phyloP scores from a whole-genome alignment of 768 basidiomycete genomes.

The Boletus rubescentipes region DNA sequence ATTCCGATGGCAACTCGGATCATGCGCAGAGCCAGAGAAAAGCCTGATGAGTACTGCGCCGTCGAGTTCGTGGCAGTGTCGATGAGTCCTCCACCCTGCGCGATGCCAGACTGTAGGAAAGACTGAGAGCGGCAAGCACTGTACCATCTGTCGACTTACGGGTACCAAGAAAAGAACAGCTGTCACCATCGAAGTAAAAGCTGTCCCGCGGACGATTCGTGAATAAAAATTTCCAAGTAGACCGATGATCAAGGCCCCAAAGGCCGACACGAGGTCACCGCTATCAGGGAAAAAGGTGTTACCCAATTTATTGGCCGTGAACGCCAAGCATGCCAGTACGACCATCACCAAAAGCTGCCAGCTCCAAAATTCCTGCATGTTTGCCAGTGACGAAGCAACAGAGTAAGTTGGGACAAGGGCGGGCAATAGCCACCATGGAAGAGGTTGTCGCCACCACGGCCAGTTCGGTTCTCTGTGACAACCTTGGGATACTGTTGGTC shows the following conservation, averaged over 20 bases:
- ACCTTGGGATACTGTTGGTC: constrained; percentile 44
- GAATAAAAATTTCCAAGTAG: constrained; percentile 83
- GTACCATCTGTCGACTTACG: constrained; percentile 44
- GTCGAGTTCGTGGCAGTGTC: constrained; percentile 50
- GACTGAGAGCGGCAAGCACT: constrained; percentile 8
- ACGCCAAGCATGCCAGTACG: constrained; percentile 74
- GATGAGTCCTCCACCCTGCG: constrained; percentile 69
- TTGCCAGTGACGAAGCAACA: constrained; percentile 69
- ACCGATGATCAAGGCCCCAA: constrained; percentile 77
- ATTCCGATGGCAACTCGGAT: constrained; percentile 83
- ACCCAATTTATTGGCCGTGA: constrained; percentile 65
- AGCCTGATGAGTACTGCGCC: constrained; percentile 67
- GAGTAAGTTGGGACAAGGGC: constrained; percentile 77
- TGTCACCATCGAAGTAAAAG: constrained; percentile 90
- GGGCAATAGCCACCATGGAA: constrained; percentile 82
- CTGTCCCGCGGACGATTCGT: constrained; percentile 70
- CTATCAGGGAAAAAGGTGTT: constrained; percentile 61
- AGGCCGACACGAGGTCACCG: constrained; percentile 73
- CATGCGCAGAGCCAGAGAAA: constrained; percentile 79
- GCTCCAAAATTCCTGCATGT: constrained; percentile 70
- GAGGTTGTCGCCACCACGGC: constrained; percentile 75
- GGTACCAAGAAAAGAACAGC: constrained; percentile 91
- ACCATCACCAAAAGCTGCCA: constrained; percentile 79
- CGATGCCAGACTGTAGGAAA: constrained; percentile 62
- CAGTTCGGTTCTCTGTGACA: constrained; percentile 73